A percentile compares a stretch with the other conserved stretches of the same genome.
Evolutionary conservation across 1,284 basidiomycete species (phyloP).

Genomic region (Pseudomicrostroma phylloplanum): DNA sequence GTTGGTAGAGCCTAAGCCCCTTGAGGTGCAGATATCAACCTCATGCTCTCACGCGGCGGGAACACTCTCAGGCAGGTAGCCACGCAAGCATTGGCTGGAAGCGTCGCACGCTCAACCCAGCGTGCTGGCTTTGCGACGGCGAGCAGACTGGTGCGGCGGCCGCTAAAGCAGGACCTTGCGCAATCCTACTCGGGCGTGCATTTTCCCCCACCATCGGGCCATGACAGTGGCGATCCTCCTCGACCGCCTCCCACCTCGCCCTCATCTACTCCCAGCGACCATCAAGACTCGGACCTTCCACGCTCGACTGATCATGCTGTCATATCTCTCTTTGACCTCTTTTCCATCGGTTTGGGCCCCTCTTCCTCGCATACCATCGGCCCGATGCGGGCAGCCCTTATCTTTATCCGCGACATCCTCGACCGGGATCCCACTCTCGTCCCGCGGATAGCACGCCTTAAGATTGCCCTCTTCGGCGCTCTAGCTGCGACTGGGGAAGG

Average conservation of each 20-base stretch:
- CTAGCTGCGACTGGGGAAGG: conserved; percentile 68
- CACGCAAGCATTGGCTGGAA: no score
- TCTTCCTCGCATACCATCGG: conserved; percentile 61
- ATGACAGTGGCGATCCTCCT: not conserved
- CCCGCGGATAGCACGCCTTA: conserved; percentile 68
- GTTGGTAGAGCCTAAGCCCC: no score
- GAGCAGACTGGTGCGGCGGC: no score
- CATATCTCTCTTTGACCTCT: conserved; percentile 68
- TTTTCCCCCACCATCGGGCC: not conserved
- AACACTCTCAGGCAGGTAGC: no score
- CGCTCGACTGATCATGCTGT: conserved; percentile 68
- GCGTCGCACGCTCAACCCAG: no score
- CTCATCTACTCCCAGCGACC: not conserved
- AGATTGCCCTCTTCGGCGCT: conserved; percentile 70
- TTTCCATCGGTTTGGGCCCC: conserved; percentile 70
- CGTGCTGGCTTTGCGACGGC: no score
- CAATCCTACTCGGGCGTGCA: not conserved
- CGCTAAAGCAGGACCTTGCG: not conserved
- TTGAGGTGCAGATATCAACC: no score
- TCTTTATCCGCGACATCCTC: conserved; percentile 66
- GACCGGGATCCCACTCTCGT: conserved; percentile 61
- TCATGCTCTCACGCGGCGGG: no score
- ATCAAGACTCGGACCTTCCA: not conserved
- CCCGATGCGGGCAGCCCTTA: conserved; percentile 84
- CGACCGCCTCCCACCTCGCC: not conserved